Percentiles rank a stretch among this genome's conserved stretches.
Evolutionary conservation across 2,329 filamentous ascomycete genomes (phyloP).

Genomic region (Xylogone sp.): DNA sequence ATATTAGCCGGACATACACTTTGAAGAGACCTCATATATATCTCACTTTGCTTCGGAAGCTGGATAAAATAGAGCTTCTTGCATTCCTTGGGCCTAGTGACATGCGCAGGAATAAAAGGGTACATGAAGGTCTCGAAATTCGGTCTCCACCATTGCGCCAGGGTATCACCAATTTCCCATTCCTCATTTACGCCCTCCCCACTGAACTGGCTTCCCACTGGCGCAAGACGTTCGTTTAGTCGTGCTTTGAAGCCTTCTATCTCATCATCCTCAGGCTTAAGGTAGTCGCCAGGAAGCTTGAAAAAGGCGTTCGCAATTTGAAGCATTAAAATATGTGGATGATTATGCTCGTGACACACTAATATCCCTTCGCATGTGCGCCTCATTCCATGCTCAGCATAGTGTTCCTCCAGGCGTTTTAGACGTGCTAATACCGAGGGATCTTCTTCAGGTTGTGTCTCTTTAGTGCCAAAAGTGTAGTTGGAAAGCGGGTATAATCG

Average conservation of each 20-base stretch:
- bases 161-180: conserved; percentile 91
- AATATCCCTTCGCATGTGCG: conserved; percentile 95
- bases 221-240: conserved; percentile 88
- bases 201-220: conserved; percentile 76
- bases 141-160: conserved; percentile 97
- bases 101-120: conserved; percentile 92
- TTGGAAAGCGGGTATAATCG: conserved; percentile 93
- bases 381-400: conserved; percentile 87
- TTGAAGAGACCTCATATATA: not conserved
- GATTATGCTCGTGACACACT: conserved; percentile 98
- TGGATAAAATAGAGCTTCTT: conserved; percentile 99
- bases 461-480: conserved; percentile 98
- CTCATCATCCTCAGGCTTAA: conserved; percentile 85
- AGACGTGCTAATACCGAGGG: conserved; percentile 90
- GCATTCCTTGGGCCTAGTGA: conserved; percentile 95
- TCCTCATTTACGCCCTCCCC: conserved; percentile 87
- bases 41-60: conserved; percentile 81
- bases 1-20: conserved; percentile 8
- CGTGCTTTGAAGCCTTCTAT: conserved; percentile 90
- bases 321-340: conserved; percentile 97
- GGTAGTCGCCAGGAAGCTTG: conserved; percentile 95
- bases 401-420: conserved; percentile 95
- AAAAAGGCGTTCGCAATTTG: conserved; percentile 99
- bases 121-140: conserved; percentile 99
- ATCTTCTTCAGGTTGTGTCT: conserved; percentile 96